Evolutionary conservation across 2,329 filamentous ascomycete genomes (phyloP).

Genomic region (Peltaster fructicola): DNA sequence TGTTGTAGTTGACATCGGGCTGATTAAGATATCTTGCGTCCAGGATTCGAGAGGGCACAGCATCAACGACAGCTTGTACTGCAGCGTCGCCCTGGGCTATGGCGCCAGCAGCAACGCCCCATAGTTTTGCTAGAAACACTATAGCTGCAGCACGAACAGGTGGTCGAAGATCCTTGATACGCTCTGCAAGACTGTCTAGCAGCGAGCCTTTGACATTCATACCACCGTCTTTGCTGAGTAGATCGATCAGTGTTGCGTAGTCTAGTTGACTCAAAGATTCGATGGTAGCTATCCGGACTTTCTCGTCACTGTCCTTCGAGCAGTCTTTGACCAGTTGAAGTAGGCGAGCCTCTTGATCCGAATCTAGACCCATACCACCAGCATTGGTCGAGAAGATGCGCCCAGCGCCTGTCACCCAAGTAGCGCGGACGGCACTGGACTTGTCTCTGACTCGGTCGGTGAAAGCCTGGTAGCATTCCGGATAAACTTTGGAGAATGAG

Average conservation of each 20-base stretch:
- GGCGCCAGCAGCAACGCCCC: constrained; percentile 83
- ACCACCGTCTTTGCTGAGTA: constrained; percentile 59
- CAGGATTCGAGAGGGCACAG: constrained; percentile 70
- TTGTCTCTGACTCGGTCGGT: constrained; percentile 76
- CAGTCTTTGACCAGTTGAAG: constrained; percentile 61
- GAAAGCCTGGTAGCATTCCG: constrained; percentile 65
- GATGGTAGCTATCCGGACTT: constrained; percentile 76
- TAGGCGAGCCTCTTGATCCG: constrained; percentile 61
- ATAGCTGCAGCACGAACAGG: constrained; percentile 74
- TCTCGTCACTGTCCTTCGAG: constrained; percentile 76
- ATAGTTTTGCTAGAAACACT: constrained; percentile 66
- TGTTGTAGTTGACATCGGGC: constrained; percentile 61
- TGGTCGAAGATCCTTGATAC: constrained; percentile 71
- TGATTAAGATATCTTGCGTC: constrained; percentile 86
- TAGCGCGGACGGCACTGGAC: constrained; percentile 59
- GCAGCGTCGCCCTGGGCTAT: constrained; percentile 67
- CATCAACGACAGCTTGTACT: constrained; percentile 56
- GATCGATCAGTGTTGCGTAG: constrained; percentile 64
- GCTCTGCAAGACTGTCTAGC: constrained; percentile 64
- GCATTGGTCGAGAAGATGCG: constrained; percentile 82
- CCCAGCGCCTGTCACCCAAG: constrained; percentile 71
- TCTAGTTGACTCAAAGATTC: constrained; percentile 66
- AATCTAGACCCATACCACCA: constrained; percentile 71
- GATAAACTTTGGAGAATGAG: constrained; percentile 72
- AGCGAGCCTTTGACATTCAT: constrained; percentile 62